These are phyloP conservation scores for Blakeslea trispora DNA, from an alignment of 371 early-diverging fungal species.

Conservation along the genomic window DNA sequence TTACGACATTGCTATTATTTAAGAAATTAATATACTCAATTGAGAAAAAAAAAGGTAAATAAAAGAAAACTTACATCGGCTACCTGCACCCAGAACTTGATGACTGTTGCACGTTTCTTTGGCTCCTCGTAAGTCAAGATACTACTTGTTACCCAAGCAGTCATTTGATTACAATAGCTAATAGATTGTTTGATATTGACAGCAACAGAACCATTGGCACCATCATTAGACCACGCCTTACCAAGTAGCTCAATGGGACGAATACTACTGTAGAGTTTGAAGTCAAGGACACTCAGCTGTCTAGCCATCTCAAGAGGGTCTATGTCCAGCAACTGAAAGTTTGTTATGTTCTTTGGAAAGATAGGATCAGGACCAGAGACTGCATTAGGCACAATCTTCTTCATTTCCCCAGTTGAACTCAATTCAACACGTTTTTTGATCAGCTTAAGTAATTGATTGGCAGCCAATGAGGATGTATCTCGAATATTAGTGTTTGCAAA, in stretches of 20 bases:
- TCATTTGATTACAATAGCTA: conserved; percentile 62
- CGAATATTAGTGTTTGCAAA: conserved; percentile 79
- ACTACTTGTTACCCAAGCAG: conserved; percentile 78
- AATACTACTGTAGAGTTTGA: conserved; percentile 75
- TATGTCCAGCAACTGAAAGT: conserved; percentile 73
- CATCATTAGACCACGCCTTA: conserved; percentile 85
- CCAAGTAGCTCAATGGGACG: conserved; percentile 82
- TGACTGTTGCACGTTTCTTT: conserved; percentile 68
- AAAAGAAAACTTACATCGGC: conserved; percentile 63
- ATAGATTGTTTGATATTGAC: conserved; percentile 75
- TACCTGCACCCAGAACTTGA: conserved; percentile 83
- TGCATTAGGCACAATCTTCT: conserved; percentile 64
- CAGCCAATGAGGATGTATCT: conserved; percentile 68
- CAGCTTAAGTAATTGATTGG: conserved; percentile 68
- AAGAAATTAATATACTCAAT: background rate
- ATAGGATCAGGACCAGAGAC: conserved; percentile 69
- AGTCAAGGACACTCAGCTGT: conserved; percentile 89
- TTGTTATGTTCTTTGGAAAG: conserved; percentile 63
- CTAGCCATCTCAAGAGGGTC: conserved; percentile 93
- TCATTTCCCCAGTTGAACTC: conserved; percentile 52
- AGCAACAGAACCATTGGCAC: conserved; percentile 53
- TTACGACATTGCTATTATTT: conserved; percentile 54
- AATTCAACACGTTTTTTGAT: conserved; percentile 68
- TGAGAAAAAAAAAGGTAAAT: background rate
- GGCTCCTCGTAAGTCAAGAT: conserved; percentile 76